Base-by-base conservation (phyloP, 2,329 filamentous ascomycete genomes). In the Ilyonectria mors-panacis region DNA sequence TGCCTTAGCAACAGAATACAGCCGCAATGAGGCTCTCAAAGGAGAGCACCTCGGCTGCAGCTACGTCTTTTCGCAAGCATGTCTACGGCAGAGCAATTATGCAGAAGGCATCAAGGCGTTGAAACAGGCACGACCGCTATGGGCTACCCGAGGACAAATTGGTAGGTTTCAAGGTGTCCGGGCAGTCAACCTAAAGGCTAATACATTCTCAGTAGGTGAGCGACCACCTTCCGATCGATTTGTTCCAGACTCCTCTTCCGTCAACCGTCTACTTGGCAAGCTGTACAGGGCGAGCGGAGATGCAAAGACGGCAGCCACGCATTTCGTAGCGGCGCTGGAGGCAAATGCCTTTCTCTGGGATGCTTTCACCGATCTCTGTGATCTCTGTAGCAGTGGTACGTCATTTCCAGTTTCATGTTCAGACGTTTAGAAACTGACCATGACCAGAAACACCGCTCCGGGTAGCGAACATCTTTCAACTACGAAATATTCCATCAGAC, bases 291-390 rank as follows among this genome's bases (percentile, higher is more conserved):
- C 69, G 21, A 71, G 64, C 37, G 67, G 71, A 10, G 71, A 71
- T 28, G 26, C 48, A 13, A 68, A 68, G 37, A 61, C 50, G 9
- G 65, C 71, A 2, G 63, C 66, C 17, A 50, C 39, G 12, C 63
- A 42, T 51, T 70, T 71, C 30, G 59, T 60, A 12, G 39, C 65
- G 4, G 69, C 71, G 9, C 59, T 73, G 9, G 63, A 73, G 57
- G 44, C 63, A 12, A 64, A 71, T 44, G 65, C 69, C 12, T 73
- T 73, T 58, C 68, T 73, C 65, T 73, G 71, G 71, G 71, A 73
- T 65, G 63, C 69, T 17, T 73, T 73, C 10, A 71, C 69, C 45
- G 69, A 73, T 26, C 64, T 33, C 10, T 73, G 71, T 45, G 69
- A 73, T 30, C 64, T 33, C 56, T 69, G 71, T 68, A 37, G 17